Base-by-base conservation (phyloP, 441 rosid species). In the Viola pubescens region DNA sequence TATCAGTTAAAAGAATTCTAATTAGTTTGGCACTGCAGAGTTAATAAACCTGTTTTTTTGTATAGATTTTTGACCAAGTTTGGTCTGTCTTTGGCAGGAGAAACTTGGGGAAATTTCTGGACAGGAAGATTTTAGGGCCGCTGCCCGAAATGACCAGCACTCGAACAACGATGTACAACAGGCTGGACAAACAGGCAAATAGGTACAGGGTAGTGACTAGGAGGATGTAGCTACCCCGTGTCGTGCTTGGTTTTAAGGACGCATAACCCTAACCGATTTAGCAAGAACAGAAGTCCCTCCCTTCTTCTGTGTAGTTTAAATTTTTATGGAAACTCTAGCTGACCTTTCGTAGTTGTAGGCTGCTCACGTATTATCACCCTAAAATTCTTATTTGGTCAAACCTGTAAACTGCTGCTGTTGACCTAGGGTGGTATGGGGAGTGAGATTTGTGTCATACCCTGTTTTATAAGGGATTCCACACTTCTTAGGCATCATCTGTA, bases 51-150 rank as follows among this genome's bases (percentile, higher is more conserved):
- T 43, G 45, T 57, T 0, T 43, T 3, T 16, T 1, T 9, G 0
- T 8, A 13, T 37, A 46, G 11, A 45, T 13, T 9, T 63, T 56
- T 70, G 54, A 73, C 37, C 39, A 5, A 14, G 37, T 38, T 12
- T 26, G 56, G 54, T 10, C 42, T 42, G 7, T 65, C 45, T 55
- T 46, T 69, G 68, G 76, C 81, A 90, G 97, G 91, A 83, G 70
- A 86, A 83, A 57, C 85, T 90, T 12, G 77, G 80, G 61, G 81
- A 85, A 72, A 61, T 73, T 68, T 80, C 84, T 14, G 70, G 52
- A 19, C 72, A 68, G 0, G 86, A 81, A 73, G 89, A 82, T 43
- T 67, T 34, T n/a, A 79, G 81, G 64, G 64, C 19, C 19, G 19
- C 79, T 41, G 82, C 76, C 54, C 75, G 78, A 72, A 76, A 74